Base-by-base conservation (phyloP, 192 early-diverging fungal genomes). In the Coemansia sp. region DNA sequence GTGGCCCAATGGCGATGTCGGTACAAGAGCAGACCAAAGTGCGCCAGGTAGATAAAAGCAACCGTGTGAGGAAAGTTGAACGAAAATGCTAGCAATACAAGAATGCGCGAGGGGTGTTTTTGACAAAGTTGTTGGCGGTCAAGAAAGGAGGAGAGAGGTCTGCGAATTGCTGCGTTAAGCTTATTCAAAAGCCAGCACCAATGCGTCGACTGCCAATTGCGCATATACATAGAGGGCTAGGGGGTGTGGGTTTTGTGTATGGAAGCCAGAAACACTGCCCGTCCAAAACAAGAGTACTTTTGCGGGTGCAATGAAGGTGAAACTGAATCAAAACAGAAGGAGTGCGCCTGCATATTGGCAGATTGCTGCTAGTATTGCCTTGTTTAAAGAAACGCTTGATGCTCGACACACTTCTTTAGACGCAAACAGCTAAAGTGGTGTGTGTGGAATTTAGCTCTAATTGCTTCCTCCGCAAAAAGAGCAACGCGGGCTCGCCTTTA, bases 251-350 rank as follows among this genome's bases (percentile, higher is more conserved):
- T 30, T 30, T 30, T 30, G 30, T 26, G 16, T 15, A 56, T 56
- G 55, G 55, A 30, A 56, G 55, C 38, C 16, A 59, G 57, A 59
- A 38, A 59, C 57, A 59, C 57, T 26, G 51, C 21, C n/a, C n/a
- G 24, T 14, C 51, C 51, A 53, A 30, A 14, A 26, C 51, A 53
- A 53, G 51, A 53, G 24, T 30, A 3, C 30, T 30, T 18, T 21
- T 53, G 51, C 20, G 51, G 21, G 51, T 21, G 44, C 44, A 14
- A 53, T 53, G 21, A 26, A 15, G 24, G 51, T 53, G 51, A 53
- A 53, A 53, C 51, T 18, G 24, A 53, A 53, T 16, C 51, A 14
- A 41, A 41, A 18, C 44, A 46, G 16, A 46, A 46, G 44, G 6
- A 41, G 44, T 18, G 44, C 44, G 44, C 44, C 44, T 46, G 44